Percentiles rank a stretch among this genome's conserved stretches.
Conservation (phyloP, 1,139 yeast species). For the Meyerozyma carpophila region DNA sequence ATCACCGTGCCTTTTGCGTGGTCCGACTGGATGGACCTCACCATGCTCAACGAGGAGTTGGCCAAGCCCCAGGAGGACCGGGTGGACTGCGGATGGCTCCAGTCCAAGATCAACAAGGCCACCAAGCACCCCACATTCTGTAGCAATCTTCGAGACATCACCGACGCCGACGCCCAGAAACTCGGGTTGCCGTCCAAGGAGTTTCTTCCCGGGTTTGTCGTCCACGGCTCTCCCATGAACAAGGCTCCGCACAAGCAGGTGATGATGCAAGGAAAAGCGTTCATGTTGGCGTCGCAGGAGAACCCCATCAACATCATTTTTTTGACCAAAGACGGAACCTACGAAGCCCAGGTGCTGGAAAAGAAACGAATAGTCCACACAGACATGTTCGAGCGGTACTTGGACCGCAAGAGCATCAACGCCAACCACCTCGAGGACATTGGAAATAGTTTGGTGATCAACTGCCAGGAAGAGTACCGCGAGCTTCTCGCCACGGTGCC, state of each 20-base stretch:
- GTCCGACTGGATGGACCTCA: constrained; percentile 29
- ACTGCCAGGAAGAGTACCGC: constrained; percentile 8
- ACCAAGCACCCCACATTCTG: constrained; percentile 19
- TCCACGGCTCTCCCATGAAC: constrained; percentile 21
- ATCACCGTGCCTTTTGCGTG: constrained; percentile 20
- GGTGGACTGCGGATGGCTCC: constrained; percentile 19
- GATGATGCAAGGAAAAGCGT: constrained; percentile 24
- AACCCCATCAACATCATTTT: constrained; percentile 14
- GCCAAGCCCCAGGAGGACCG: constrained; percentile 8
- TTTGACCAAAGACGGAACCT: constrained; percentile 14
- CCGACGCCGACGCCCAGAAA: constrained; percentile 10
- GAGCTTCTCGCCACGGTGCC: constrained; percentile 9
- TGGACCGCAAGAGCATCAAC: constrained; percentile 16
- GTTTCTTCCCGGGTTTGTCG: constrained; percentile 22
- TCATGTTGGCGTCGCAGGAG: constrained; percentile 14
- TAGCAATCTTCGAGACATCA: constrained; percentile 10
- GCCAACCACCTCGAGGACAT: constrained; percentile 11
- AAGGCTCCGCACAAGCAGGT: constrained; percentile 24
- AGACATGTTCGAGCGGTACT: constrained; percentile 20
- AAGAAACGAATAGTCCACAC: constrained; percentile 21
- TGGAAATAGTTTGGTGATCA: constrained; percentile 2
- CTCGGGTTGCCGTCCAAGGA: constrained; percentile 11
- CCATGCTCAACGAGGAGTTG: constrained; percentile 11
- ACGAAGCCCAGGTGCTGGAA: constrained; percentile 11
- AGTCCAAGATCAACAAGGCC: constrained; percentile 18